A percentile compares a stretch with the other conserved stretches of the same genome.
Conservation (phyloP, 2,329 filamentous ascomycete species). For the Penicillium janthinellum region DNA sequence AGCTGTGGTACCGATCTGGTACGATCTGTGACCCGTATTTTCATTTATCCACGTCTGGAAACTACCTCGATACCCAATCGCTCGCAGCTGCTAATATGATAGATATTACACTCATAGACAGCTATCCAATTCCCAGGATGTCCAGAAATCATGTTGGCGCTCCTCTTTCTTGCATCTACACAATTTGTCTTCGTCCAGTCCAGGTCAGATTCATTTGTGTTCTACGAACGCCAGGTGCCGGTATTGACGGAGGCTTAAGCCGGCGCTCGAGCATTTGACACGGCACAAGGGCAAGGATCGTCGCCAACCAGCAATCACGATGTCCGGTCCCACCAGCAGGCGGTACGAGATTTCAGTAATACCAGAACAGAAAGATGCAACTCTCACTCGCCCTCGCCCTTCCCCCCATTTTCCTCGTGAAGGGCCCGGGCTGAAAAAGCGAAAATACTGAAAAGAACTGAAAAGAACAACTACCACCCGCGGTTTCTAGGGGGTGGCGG, state of each 20-base stretch:
- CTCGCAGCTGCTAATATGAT: too few relatives aligned
- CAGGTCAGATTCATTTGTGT: neutral
- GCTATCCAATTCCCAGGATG: neutral
- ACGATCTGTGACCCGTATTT: conserved; percentile 1
- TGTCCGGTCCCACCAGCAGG: neutral
- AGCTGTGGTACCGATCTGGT: conserved; percentile 1
- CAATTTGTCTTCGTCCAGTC: neutral
- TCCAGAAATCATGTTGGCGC: neutral
- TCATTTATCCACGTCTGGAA: neutral
- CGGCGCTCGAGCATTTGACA: conserved; percentile 3
- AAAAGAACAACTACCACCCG: conserved; percentile 21
- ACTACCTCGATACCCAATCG: too few relatives aligned
- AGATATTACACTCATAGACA: too few relatives aligned
- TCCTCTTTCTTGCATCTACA: neutral
- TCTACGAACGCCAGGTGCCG: neutral
- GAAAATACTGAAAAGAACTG: neutral
- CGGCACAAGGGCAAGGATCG: conserved; percentile 1
- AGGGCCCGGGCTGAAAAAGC: conserved; percentile 8
- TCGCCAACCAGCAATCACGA: neutral
- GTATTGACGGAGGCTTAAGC: neutral
- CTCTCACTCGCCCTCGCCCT: neutral
- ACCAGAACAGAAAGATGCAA: neutral
- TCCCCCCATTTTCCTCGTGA: neutral
- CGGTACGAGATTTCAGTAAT: neutral
- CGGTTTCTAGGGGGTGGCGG: conserved; percentile 40